Conservation (phyloP, 2,329 filamentous ascomycete species). For the Leptographium radiaticola region DNA sequence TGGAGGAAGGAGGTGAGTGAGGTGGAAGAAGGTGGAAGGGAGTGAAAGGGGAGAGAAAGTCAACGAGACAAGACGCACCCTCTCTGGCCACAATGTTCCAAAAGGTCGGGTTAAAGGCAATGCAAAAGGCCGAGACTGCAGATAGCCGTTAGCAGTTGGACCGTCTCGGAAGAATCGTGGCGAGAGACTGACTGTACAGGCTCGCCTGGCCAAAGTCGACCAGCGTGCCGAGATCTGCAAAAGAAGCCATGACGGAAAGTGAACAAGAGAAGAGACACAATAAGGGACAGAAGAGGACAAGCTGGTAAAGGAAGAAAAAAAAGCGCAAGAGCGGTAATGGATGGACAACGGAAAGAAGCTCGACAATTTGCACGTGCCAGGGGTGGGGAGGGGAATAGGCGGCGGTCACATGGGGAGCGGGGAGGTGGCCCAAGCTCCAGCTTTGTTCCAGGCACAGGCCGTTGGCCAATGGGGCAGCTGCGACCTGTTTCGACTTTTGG, state of each 20-base stretch:
- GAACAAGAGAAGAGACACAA: background rate
- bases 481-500: no score
- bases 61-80: conserved; percentile 44
- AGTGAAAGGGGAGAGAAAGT: no score
- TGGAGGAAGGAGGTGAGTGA: conserved; percentile 1
- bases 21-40: background rate
- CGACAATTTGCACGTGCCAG: no score
- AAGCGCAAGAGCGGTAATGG: no score
- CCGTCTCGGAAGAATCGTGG: background rate
- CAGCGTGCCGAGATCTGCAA: conserved; percentile 16
- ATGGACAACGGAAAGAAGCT: no score
- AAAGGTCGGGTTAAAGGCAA: conserved; percentile 95
- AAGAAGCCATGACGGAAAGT: conserved; percentile 2
- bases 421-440: no score
- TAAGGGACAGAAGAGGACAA: no score
- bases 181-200: conserved; percentile 44
- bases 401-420: no score
- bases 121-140: conserved; percentile 69
- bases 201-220: conserved; percentile 56
- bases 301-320: no score
- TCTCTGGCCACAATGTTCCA: conserved; percentile 88
- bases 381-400: no score
- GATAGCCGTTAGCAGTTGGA: background rate
- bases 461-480: no score
- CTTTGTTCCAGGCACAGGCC: no score